Evolutionary conservation across 257 asterid genomes (phyloP).

Genomic region (Solanum habrochaites): DNA sequence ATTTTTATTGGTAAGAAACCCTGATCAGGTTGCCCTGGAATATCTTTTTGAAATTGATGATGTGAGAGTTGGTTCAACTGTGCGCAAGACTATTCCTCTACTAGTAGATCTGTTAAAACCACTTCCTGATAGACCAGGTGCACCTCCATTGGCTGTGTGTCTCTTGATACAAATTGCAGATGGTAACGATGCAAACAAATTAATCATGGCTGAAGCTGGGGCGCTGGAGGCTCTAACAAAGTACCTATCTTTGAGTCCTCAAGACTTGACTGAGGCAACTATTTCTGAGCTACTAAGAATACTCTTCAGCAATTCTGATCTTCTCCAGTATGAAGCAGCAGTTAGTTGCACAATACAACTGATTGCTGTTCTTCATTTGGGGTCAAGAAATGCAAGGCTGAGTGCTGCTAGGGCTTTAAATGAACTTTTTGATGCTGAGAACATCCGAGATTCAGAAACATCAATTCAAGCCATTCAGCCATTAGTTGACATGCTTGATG

Average conservation of each 20-base stretch:
- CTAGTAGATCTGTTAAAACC: constrained; percentile 85
- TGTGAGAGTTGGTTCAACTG: constrained; percentile 58
- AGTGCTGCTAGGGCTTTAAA: constrained; percentile 68
- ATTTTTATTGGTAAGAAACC: constrained; percentile 58
- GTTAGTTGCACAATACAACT: constrained; percentile 62
- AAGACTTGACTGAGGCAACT: constrained; percentile 65
- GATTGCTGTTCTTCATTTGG: constrained; percentile 83
- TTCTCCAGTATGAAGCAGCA: constrained; percentile 51
- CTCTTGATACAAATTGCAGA: constrained; percentile 67
- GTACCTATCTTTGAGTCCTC: constrained; percentile 83
- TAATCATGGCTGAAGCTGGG: constrained; percentile 84
- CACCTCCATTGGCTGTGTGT: constrained; percentile 59
- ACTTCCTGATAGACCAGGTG: constrained; percentile 76
- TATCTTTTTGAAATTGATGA: constrained; percentile 62
- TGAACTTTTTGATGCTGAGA: constrained; percentile 58
- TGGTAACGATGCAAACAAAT: constrained; percentile 60
- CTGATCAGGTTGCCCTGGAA: constrained; percentile 59
- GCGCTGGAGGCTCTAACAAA: constrained; percentile 62
- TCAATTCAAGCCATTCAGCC: constrained; percentile 77
- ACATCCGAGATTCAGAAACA: constrained; percentile 57
- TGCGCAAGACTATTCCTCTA: constrained; percentile 56
- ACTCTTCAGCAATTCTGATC: constrained; percentile 52
- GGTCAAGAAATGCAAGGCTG: constrained; percentile 67
- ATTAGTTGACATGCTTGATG: constrained; percentile 61
- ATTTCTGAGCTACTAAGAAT: constrained; percentile 62